Percentiles rank a stretch among this genome's conserved stretches.
Conservation (phyloP, 176 grass and related monocot species). For the Tillandsia leiboldiana region DNA sequence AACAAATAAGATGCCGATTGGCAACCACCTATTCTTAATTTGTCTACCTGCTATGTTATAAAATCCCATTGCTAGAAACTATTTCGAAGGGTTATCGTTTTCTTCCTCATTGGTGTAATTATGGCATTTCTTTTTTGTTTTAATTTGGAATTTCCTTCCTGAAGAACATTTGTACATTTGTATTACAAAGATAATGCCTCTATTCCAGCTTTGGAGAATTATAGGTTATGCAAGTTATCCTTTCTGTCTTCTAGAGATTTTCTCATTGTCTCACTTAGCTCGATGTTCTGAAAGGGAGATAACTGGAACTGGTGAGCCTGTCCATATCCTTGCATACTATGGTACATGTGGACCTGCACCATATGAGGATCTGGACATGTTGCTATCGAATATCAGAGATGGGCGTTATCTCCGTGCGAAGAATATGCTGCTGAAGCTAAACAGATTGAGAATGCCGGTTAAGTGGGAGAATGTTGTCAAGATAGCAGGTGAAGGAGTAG, state of each 20-base stretch:
- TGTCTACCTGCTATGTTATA: no score
- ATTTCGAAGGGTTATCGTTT: no score
- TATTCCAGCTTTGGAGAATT: no score
- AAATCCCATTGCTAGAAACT: no score
- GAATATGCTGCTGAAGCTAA: slow-evolving; percentile 74
- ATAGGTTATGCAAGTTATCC: no score
- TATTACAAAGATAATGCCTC: no score
- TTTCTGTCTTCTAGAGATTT: not conserved
- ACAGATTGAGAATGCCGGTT: slow-evolving; percentile 52
- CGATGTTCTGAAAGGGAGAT: slow-evolving; percentile 35
- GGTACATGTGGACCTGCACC: slow-evolving; percentile 74
- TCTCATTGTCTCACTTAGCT: not conserved
- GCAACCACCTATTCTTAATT: no score
- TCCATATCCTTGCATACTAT: slow-evolving; percentile 97
- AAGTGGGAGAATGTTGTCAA: slow-evolving; percentile 61
- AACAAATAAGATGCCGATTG: not conserved
- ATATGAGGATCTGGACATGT: slow-evolving; percentile 47
- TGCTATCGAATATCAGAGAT: slow-evolving; percentile 77
- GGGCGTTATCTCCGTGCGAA: slow-evolving; percentile 64
- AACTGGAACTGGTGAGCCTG: slow-evolving; percentile 54
- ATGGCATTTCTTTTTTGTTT: no score
- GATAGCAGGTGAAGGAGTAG: slow-evolving; percentile 89
- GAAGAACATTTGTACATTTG: no score
- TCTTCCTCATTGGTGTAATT: no score
- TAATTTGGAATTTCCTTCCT: no score